These are phyloP conservation scores for Bryoerythrophyllum caledonicum DNA, from an alignment of 225 moss, liverwort and hornwort species.

Conservation along the genomic window DNA sequence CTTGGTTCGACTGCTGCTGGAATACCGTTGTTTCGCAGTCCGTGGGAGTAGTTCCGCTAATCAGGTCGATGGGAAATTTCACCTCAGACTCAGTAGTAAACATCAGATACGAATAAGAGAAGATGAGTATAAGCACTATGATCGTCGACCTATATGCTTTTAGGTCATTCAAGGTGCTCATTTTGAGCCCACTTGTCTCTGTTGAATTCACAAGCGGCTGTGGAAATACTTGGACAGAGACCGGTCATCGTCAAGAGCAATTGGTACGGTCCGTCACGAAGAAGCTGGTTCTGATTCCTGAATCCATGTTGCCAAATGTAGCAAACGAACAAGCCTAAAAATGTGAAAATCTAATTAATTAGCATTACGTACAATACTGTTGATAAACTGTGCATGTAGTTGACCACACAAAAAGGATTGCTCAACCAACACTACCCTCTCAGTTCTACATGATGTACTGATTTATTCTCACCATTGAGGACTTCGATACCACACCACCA, in stretches of 20 bases:
- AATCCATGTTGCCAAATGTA: not conserved
- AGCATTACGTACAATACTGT: not conserved
- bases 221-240: not conserved
- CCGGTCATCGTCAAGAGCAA: not conserved
- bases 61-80: not conserved
- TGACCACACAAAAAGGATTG: not conserved
- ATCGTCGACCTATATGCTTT: not conserved
- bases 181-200: not conserved
- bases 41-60: not conserved
- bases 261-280: not conserved
- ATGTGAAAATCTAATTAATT: too few species aligned
- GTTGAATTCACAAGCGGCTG: not conserved
- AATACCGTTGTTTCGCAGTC: not conserved
- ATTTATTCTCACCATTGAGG: not conserved
- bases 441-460: not conserved
- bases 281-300: not conserved
- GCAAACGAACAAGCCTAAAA: too few species aligned
- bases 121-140: not conserved
- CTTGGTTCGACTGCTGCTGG: not conserved
- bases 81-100: not conserved
- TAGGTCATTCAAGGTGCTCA: not conserved
- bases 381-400: not conserved
- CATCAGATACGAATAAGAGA: not conserved
- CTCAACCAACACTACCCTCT: not conserved
- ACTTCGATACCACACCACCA: not conserved